These are phyloP conservation scores for Melanogaster broomeanus DNA, from an alignment of 768 basidiomycete species.

Conservation along the genomic window DNA sequence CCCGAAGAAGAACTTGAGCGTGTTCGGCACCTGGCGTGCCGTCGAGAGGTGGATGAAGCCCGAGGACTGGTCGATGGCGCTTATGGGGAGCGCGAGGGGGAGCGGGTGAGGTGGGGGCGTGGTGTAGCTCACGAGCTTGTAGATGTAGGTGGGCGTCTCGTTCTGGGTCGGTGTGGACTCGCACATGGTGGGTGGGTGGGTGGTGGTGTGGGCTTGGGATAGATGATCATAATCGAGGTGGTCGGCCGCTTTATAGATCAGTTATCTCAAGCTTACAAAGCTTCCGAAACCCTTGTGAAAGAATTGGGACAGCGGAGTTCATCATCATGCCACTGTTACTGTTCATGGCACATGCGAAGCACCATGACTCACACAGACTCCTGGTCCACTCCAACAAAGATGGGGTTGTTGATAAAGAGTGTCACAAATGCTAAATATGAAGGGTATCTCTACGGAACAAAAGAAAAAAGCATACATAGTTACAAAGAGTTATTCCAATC, in stretches of 20 bases:
- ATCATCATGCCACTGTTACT: no score
- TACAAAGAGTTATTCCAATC: constrained; percentile 22
- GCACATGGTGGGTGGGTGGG: constrained; percentile 7
- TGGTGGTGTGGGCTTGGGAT: neutral
- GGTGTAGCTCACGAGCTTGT: constrained; percentile 56
- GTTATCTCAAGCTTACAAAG: neutral
- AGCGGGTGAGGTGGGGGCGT: constrained; percentile 42
- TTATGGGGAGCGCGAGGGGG: constrained; percentile 50
- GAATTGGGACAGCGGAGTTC: no score
- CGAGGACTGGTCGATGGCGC: constrained; percentile 44
- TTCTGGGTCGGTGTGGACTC: neutral
- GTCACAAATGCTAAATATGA: constrained; percentile 4
- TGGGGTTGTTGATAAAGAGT: neutral
- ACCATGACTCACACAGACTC: neutral
- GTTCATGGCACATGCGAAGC: no score
- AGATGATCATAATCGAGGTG: no score
- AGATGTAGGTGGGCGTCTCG: constrained; percentile 50
- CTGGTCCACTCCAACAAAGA: neutral
- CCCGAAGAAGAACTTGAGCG: constrained; percentile 48
- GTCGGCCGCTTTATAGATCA: neutral
- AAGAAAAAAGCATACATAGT: constrained; percentile 19
- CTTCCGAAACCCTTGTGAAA: no score
- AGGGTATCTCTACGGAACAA: constrained; percentile 29
- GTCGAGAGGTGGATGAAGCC: constrained; percentile 62
- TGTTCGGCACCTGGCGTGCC: constrained; percentile 47